Percentiles rank a stretch among this genome's conserved stretches.
Conservation (phyloP, 2,329 filamentous ascomycete genomes). For the Cladosporium velox region DNA sequence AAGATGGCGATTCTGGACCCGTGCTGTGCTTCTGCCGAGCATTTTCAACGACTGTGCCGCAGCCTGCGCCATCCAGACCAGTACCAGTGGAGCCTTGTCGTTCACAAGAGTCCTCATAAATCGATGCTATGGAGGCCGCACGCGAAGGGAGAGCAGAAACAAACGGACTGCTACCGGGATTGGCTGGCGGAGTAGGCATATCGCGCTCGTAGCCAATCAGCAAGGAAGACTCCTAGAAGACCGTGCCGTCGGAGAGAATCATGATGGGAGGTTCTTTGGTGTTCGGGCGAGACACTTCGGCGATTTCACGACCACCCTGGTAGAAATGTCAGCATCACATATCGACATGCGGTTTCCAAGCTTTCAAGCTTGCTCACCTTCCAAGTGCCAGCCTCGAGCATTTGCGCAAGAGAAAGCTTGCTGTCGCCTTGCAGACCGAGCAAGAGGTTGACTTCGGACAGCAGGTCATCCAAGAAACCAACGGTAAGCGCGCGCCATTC, state of each 20-base stretch:
- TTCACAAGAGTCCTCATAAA: conserved; percentile 3
- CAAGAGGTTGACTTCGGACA: conserved; percentile 67
- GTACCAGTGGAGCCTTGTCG: not conserved
- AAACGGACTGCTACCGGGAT: conserved; percentile 5
- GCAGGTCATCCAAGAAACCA: conserved; percentile 70
- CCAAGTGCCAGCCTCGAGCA: conserved; percentile 96
- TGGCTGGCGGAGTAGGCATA: conserved; percentile 19
- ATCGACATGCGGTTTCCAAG: too few species aligned
- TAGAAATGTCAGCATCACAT: conserved; percentile 27
- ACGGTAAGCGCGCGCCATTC: conserved; percentile 78
- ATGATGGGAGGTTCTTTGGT: conserved; percentile 96
- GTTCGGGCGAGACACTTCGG: conserved; percentile 91
- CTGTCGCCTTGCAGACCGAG: conserved; percentile 70
- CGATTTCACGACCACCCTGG: conserved; percentile 85
- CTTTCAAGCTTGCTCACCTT: conserved; percentile 51
- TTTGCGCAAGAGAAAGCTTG: conserved; percentile 75
- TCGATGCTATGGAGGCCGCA: not conserved
- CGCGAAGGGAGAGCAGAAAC: not conserved
- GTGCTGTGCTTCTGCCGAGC: not conserved
- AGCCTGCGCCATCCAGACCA: conserved; percentile 7
- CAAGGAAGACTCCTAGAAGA: conserved; percentile 65
- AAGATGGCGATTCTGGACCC: not conserved
- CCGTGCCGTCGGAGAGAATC: conserved; percentile 93
- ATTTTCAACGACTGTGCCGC: not conserved
- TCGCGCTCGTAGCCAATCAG: conserved; percentile 31